Conservation (phyloP, 495 filamentous ascomycete genomes). For the Podospora australis region DNA sequence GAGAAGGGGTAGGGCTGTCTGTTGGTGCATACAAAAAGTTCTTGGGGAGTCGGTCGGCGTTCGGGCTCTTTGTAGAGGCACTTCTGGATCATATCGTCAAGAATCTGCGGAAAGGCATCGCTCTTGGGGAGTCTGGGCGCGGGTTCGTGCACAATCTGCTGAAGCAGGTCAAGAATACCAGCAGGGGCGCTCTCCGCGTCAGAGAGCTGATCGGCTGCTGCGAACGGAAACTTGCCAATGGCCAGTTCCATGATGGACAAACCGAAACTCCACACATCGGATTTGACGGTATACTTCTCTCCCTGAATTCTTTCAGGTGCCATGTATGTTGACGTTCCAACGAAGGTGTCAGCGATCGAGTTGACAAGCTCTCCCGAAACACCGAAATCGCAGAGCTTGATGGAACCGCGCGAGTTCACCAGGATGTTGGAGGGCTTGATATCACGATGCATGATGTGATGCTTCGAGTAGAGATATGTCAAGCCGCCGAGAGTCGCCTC, state of each 20-base stretch:
- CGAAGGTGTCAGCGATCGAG: slow-evolving; percentile 95
- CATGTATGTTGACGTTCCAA: slow-evolving; percentile 98
- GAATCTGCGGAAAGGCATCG: slow-evolving; percentile 87
- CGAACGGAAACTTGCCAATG: slow-evolving; percentile 93
- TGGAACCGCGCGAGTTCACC: slow-evolving; percentile 85
- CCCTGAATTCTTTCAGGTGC: slow-evolving; percentile 96
- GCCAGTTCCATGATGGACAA: slow-evolving; percentile 92
- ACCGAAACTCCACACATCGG: slow-evolving; percentile 98
- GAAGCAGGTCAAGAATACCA: slow-evolving; percentile 90
- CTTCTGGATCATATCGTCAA: slow-evolving; percentile 95
- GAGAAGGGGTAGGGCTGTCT: not conserved
- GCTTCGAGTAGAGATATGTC: slow-evolving; percentile 86
- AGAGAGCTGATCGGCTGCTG: slow-evolving; percentile 59
- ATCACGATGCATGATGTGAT: slow-evolving; percentile 97
- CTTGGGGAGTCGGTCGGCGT: slow-evolving; percentile 80
- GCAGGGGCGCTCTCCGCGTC: slow-evolving; percentile 71
- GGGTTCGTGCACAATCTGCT: slow-evolving; percentile 96
- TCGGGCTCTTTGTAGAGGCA: slow-evolving; percentile 86
- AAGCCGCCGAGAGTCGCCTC: slow-evolving; percentile 93
- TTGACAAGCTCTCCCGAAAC: slow-evolving; percentile 95
- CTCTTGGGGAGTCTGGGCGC: slow-evolving; percentile 91
- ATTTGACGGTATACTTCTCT: slow-evolving; percentile 94
- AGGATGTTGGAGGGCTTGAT: slow-evolving; percentile 98
- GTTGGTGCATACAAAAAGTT: slow-evolving; percentile 64
- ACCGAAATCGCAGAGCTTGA: slow-evolving; percentile 98